phyloP scores from a whole-genome alignment of 1,284 basidiomycete species.

The Pseudozyma flocculosa region DNA sequence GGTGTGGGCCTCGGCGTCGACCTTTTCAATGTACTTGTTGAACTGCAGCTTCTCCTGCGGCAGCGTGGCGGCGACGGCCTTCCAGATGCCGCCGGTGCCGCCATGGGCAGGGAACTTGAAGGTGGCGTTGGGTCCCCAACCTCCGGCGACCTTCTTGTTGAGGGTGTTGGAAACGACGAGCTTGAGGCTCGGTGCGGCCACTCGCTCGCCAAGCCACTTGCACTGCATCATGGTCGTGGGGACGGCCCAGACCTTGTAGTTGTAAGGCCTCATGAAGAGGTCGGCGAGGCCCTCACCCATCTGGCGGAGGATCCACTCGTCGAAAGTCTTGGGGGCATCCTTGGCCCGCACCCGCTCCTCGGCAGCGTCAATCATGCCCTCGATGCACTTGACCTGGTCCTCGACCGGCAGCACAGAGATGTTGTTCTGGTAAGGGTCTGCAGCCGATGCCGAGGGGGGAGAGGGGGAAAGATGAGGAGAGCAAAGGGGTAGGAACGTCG shows the following conservation, averaged over 20 bases:
- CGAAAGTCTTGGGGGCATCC: conserved; percentile 59
- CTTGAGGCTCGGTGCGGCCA: conserved; percentile 63
- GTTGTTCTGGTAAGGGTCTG: conserved; percentile 62
- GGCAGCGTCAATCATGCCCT: conserved; percentile 62
- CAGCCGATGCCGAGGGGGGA: too few species aligned
- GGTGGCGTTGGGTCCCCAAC: conserved; percentile 64
- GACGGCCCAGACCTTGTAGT: conserved; percentile 65
- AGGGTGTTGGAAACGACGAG: conserved; percentile 62
- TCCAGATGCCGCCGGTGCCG: conserved; percentile 65
- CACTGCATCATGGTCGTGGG: conserved; percentile 64
- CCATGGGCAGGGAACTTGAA: conserved; percentile 64
- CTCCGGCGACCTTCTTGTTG: conserved; percentile 62
- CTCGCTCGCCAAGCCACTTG: conserved; percentile 65
- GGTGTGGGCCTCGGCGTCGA: conserved; percentile 60
- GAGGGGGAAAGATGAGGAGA: background rate
- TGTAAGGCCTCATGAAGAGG: conserved; percentile 64
- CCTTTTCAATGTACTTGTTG: conserved; percentile 58
- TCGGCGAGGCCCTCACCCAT: conserved; percentile 63
- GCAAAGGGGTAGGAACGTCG: background rate
- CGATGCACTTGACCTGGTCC: conserved; percentile 62
- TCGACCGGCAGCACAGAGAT: conserved; percentile 62
- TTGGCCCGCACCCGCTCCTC: conserved; percentile 57
- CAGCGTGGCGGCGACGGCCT: conserved; percentile 61
- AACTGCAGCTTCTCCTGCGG: conserved; percentile 60
- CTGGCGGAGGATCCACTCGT: conserved; percentile 63